These are phyloP conservation scores for Calonectria pseudoreteaudii DNA, from an alignment of 2,329 filamentous ascomycete genomes.

Conservation along the genomic window DNA sequence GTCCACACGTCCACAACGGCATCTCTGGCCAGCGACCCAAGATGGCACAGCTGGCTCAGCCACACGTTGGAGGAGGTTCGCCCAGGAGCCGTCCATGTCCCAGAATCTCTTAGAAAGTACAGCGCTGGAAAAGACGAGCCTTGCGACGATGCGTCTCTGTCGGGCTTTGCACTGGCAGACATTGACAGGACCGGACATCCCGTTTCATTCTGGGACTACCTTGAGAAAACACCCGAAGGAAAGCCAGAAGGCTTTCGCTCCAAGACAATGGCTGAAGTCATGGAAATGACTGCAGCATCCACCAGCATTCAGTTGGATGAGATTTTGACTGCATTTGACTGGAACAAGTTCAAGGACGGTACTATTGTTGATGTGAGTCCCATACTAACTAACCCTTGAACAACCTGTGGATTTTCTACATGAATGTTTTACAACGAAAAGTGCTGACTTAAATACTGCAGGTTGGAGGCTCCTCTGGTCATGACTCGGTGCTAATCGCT, in stretches of 20 bases:
- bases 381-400: too few relatives aligned
- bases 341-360: slow-evolving; percentile 37
- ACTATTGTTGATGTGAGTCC: slow-evolving; percentile 44
- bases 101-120: slow-evolving; percentile 46
- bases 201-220: slow-evolving; percentile 26
- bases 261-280: slow-evolving; percentile 30
- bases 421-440: too few relatives aligned
- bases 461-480: slow-evolving; percentile 43
- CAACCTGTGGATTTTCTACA: neutral
- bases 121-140: slow-evolving; percentile 44
- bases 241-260: slow-evolving; percentile 30
- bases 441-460: slow-evolving; percentile 9
- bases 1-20: slow-evolving; percentile 52
- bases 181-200: slow-evolving; percentile 21
- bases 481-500: slow-evolving; percentile 38
- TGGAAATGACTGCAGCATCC: slow-evolving; percentile 18
- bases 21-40: slow-evolving; percentile 42
- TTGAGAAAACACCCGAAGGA: slow-evolving; percentile 27
- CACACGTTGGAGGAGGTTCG: slow-evolving; percentile 50
- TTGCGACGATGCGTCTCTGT: slow-evolving; percentile 47
- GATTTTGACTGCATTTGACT: slow-evolving; percentile 33
- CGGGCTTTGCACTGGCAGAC: slow-evolving; percentile 47
- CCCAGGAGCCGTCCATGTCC: slow-evolving; percentile 45
- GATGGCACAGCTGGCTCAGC: slow-evolving; percentile 41
- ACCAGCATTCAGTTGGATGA: slow-evolving; percentile 22